Evolutionary conservation across 371 early-diverging fungal species (phyloP).

Genomic region (Apophysomyces elegans): DNA sequence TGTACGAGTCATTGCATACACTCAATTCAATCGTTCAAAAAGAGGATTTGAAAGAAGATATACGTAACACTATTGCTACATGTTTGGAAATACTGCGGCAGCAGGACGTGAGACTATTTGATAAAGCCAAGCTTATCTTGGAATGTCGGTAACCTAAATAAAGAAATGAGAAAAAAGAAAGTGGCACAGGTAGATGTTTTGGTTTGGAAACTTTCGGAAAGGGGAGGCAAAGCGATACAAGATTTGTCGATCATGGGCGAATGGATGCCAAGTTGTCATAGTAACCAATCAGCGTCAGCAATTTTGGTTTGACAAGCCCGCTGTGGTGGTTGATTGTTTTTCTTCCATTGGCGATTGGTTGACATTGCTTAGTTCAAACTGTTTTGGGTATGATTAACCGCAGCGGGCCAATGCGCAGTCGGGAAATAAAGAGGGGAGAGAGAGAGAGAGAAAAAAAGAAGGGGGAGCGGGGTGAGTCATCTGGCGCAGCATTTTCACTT

Average conservation of each 20-base stretch:
- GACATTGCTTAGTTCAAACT: too few relatives aligned
- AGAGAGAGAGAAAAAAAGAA: background rate
- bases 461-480: conserved; percentile 9
- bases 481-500: background rate
- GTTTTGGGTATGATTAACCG: conserved; percentile 6
- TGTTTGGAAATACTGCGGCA: background rate
- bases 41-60: conserved; percentile 6
- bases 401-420: conserved; percentile 12
- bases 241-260: too few relatives aligned
- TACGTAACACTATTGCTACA: background rate
- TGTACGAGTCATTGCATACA: conserved; percentile 32
- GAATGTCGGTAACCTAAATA: background rate
- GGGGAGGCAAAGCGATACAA: too few relatives aligned
- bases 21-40: conserved; percentile 14
- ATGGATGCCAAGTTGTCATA: too few relatives aligned
- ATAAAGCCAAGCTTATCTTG: background rate
- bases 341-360: conserved; percentile 2
- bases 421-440: background rate
- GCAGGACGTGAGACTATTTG: background rate
- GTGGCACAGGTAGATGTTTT: background rate
- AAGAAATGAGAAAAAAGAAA: background rate
- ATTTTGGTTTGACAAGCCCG: background rate
- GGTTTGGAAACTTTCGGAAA: too few relatives aligned
- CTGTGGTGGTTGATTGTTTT: background rate
- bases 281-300: background rate